phyloP scores from a whole-genome alignment of 768 basidiomycete species.

The Dioszegia crocea region DNA sequence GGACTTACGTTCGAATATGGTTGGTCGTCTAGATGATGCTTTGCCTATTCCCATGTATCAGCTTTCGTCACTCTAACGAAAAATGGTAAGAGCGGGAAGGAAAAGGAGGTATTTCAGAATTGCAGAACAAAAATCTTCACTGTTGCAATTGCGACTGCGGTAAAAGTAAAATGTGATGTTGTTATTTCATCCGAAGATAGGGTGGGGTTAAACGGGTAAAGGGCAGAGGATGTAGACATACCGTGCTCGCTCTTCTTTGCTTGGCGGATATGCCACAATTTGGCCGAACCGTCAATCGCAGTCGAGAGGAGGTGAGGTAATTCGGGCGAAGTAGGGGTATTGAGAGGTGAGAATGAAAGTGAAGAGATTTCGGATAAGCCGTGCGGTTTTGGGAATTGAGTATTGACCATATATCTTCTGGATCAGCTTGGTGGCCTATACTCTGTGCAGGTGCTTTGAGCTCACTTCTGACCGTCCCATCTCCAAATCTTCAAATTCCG shows the following conservation, averaged over 20 bases:
- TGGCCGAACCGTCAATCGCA: constrained; percentile 63
- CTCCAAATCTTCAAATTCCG: constrained; percentile 85
- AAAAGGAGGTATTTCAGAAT: constrained; percentile 40
- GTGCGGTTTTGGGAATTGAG: constrained; percentile 84
- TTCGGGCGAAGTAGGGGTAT: constrained; percentile 13
- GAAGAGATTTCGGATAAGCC: constrained; percentile 61
- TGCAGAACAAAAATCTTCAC: constrained; percentile 48
- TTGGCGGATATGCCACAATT: constrained; percentile 68
- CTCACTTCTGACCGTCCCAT: constrained; percentile 63
- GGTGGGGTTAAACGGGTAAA: not conserved
- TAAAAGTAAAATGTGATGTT: constrained; percentile 47
- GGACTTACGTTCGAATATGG: constrained; percentile 38
- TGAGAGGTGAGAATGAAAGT: constrained; percentile 63
- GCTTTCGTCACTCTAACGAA: not conserved
- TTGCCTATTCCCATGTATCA: constrained; percentile 26
- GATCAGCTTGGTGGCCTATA: not conserved
- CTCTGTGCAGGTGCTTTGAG: constrained; percentile 7
- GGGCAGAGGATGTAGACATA: constrained; percentile 29
- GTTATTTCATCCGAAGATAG: constrained; percentile 35
- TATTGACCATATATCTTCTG: constrained; percentile 60
- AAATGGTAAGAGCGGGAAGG: not conserved
- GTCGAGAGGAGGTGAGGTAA: constrained; percentile 63
- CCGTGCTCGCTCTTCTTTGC: constrained; percentile 58
- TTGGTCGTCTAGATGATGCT: constrained; percentile 21
- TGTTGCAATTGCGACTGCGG: constrained; percentile 26